Conservation (phyloP, 225 moss, liverwort and hornwort species). For the Physcomitrium patens region DNA sequence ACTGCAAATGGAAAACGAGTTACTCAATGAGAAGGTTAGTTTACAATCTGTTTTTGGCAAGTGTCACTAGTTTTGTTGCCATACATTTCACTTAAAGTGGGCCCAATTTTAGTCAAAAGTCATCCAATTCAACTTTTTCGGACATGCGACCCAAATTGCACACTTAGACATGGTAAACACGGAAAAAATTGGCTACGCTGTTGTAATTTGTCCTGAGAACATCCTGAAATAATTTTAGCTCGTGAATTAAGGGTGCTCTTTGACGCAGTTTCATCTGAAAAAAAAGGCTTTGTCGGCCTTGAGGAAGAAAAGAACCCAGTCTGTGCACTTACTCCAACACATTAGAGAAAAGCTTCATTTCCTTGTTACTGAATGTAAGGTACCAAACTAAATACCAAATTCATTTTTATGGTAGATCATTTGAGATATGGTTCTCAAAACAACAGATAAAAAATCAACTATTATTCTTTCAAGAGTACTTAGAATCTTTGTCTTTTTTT, state of each 20-base stretch:
- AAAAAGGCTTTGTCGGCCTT: conserved; percentile 68
- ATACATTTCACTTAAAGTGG: too few relatives aligned
- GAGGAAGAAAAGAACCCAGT: conserved; percentile 64
- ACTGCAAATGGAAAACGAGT: too few relatives aligned
- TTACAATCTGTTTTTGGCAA: background rate
- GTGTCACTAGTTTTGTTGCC: background rate
- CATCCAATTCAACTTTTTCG: too few relatives aligned
- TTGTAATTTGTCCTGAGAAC: background rate
- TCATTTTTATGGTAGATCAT: background rate
- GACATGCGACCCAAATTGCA: too few relatives aligned
- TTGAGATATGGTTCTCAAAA: conserved; percentile 7
- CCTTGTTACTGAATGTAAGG: conserved; percentile 74
- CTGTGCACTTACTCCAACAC: conserved; percentile 82
- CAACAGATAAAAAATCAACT: background rate
- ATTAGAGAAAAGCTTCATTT: conserved; percentile 83
- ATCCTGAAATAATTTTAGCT: background rate
- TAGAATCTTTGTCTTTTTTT: background rate
- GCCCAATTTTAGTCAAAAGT: too few relatives aligned
- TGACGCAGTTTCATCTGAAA: conserved; percentile 70
- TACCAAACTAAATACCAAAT: conserved; percentile 24
- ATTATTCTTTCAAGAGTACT: background rate
- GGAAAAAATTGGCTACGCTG: background rate
- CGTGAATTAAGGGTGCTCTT: background rate
- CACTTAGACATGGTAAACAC: too few relatives aligned
- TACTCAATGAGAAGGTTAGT: conserved; percentile 76